Percentiles rank a stretch among this genome's conserved stretches.
Evolutionary conservation across 2,329 filamentous ascomycete genomes (phyloP).

Genomic region (Cladophialophora psammophila): DNA sequence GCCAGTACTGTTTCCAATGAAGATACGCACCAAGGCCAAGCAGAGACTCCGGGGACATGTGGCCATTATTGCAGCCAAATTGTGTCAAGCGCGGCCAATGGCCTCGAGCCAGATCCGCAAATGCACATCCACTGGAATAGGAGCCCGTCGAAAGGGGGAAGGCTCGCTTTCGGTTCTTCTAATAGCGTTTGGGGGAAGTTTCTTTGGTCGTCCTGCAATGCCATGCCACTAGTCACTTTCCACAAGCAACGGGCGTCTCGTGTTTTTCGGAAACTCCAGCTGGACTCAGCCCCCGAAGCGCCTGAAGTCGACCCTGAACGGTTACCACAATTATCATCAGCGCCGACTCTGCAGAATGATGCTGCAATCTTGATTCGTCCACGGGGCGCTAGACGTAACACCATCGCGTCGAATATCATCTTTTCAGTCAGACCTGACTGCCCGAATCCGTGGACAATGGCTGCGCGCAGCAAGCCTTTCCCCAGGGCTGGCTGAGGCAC

Average conservation of each 20-base stretch:
- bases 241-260: background rate
- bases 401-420: conserved; percentile 12
- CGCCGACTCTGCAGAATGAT: background rate
- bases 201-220: background rate
- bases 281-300: conserved; percentile 7
- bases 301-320: background rate
- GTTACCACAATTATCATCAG: background rate
- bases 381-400: background rate
- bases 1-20: background rate
- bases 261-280: conserved; percentile 2
- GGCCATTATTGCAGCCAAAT: background rate
- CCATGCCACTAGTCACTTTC: background rate
- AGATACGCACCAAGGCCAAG: background rate
- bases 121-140: background rate
- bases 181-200: background rate
- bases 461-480: background rate
- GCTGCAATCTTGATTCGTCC: conserved; percentile 1
- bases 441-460: background rate
- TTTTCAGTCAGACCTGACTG: background rate
- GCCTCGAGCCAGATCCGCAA: background rate
- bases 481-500: conserved; percentile 13
- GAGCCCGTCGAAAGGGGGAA: background rate
- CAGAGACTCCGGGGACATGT: background rate
- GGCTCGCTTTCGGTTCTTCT: background rate
- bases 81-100: background rate